Conservation (phyloP, 768 basidiomycete genomes). For the Mycena epipterygia region DNA sequence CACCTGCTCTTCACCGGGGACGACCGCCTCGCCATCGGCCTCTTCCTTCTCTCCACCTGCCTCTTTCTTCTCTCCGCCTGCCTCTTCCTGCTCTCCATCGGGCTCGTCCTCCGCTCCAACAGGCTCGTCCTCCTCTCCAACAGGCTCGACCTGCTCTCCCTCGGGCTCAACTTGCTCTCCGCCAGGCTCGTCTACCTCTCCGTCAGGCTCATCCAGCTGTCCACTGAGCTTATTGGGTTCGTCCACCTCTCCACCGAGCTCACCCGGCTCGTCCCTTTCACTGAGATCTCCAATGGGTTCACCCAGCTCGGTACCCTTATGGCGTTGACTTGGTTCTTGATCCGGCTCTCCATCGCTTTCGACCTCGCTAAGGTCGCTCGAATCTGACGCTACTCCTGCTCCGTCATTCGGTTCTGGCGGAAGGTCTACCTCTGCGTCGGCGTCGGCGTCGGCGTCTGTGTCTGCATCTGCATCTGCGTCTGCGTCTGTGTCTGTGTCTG, state of each 20-base stretch:
- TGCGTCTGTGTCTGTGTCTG: not conserved
- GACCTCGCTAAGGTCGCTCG: conserved; percentile 62
- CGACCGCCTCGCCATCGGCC: not conserved
- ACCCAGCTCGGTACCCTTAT: not conserved
- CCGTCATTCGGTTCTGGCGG: too few relatives aligned
- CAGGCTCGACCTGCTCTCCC: not conserved
- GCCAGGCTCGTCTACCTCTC: not conserved
- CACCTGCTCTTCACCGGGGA: not conserved
- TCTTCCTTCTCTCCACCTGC: not conserved
- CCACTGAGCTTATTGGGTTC: not conserved
- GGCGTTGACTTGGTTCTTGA: too few relatives aligned
- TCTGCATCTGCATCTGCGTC: conserved; percentile 16
- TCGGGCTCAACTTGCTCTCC: not conserved
- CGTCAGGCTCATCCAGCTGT: not conserved
- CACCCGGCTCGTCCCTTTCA: not conserved
- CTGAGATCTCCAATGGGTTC: not conserved
- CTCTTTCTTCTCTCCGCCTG: not conserved
- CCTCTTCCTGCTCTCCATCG: not conserved
- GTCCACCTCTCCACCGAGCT: not conserved
- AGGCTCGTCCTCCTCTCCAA: not conserved
- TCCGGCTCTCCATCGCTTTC: conserved; percentile 35
- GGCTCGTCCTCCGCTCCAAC: not conserved
- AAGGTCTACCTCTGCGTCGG: too few relatives aligned
- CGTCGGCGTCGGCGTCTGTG: conserved; percentile 3
- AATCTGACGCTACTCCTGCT: conserved; percentile 53